Percentiles rank a stretch among this genome's conserved stretches.
Evolutionary conservation across 495 filamentous ascomycete genomes (phyloP).

Genomic region (Saxophila tyrrhenica): DNA sequence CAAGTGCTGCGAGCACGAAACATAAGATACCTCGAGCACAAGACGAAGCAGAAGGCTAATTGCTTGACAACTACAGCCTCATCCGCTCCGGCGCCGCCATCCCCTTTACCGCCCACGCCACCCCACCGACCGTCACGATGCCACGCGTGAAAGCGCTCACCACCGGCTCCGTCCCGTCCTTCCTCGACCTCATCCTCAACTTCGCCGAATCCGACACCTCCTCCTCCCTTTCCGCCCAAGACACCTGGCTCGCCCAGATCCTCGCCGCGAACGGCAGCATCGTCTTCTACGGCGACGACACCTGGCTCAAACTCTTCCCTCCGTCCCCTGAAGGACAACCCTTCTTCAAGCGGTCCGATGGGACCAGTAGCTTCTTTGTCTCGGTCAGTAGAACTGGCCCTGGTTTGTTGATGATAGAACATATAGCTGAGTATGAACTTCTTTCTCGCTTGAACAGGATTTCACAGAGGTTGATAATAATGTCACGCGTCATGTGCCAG

Average conservation of each 20-base stretch:
- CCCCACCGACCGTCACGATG: slow-evolving; percentile 96
- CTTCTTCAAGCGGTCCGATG: slow-evolving; percentile 74
- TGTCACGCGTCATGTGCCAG: slow-evolving; percentile 78
- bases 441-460: slow-evolving; percentile 46
- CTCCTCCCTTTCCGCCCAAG: slow-evolving; percentile 73
- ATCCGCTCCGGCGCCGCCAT: slow-evolving; percentile 72
- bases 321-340: slow-evolving; percentile 29
- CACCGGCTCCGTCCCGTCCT: slow-evolving; percentile 90
- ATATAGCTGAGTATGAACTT: slow-evolving; percentile 24
- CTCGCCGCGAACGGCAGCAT: slow-evolving; percentile 56
- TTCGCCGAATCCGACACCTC: slow-evolving; percentile 88
- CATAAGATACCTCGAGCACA: slow-evolving; percentile 13
- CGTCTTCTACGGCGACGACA: slow-evolving; percentile 96
- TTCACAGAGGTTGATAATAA: slow-evolving; percentile 97
- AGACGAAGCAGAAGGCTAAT: no score
- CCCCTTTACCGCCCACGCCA: slow-evolving; percentile 93
- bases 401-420: slow-evolving; percentile 15
- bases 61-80: slow-evolving; percentile 48
- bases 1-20: no score
- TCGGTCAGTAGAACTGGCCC: slow-evolving; percentile 53
- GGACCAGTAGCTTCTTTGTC: slow-evolving; percentile 96
- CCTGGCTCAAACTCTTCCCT: slow-evolving; percentile 95
- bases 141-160: slow-evolving; percentile 95
- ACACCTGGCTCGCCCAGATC: slow-evolving; percentile 92
- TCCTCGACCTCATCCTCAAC: slow-evolving; percentile 92